Evolutionary conservation across 768 basidiomycete species (phyloP), one percentile per base, ranked within the genome.

Genomic region (Zangia roseola): DNA sequence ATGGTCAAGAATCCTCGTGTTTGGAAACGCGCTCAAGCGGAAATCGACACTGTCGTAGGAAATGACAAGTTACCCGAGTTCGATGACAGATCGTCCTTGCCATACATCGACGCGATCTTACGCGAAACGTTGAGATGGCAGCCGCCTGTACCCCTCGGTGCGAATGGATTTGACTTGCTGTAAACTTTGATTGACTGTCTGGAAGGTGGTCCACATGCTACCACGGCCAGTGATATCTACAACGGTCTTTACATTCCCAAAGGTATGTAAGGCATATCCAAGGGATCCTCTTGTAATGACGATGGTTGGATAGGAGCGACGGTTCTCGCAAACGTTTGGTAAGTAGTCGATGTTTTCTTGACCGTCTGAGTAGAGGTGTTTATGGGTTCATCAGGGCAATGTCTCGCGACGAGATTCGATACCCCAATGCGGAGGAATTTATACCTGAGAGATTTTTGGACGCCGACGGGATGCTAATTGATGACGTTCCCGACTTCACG

Each of bases 381-480:
- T 14, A 54, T 23, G 9, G 5, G 10, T 17, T n/a, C 5, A 9
- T 25, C 13, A 58, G 59, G 60, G 60, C 42, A 19, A 58, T 61
- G 33, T 38, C 53, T 12, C 59, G 53, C 3, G 52, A 61, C 31
- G 59, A 58, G 49, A 33, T 10, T n/a, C 47, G 48, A 39, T 61
- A 61, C 36, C 52, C 59, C 2, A 31, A 56, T 34, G 43, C 59
- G 24, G 50, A 50, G 24, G n/a, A 34, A 19, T 57, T 57, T 21
- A 49, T 49, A 3, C 55, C 55, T 1, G 55, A 57, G 42, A 46
- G 55, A 6, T 57, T 57, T 25, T 40, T 53, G 30, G 45, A 47
- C 5, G 34, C 44, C 1, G 36, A 48, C 2, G 49, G 56, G 19
- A 45, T 40, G 33, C 45, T 58, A n/a, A 50, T 36, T 4, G 47